phyloP scores from a whole-genome alignment of 768 basidiomycete genomes.

The Trametes maxima region DNA sequence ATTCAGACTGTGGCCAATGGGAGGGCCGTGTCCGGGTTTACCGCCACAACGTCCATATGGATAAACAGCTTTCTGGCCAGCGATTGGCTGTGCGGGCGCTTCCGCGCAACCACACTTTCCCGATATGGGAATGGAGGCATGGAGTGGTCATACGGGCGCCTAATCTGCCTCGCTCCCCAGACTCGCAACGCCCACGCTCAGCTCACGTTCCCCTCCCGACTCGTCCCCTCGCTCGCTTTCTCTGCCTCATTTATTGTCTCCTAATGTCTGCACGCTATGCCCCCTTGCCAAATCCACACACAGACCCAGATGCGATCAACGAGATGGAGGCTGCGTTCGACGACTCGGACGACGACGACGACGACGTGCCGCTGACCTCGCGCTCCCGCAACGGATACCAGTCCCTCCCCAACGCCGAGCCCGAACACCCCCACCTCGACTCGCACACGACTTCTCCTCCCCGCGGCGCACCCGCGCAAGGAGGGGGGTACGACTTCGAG shows the following conservation, averaged over 20 bases:
- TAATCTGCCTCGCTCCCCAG: neutral
- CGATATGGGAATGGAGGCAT: neutral
- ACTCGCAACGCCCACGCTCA: neutral
- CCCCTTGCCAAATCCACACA: slow-evolving; percentile 60
- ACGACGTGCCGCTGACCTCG: slow-evolving; percentile 37
- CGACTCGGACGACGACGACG: slow-evolving; percentile 72
- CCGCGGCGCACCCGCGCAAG: slow-evolving; percentile 25
- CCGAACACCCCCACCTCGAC: slow-evolving; percentile 26
- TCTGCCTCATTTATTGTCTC: neutral
- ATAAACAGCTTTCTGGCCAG: slow-evolving; percentile 1
- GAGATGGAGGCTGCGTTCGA: slow-evolving; percentile 91
- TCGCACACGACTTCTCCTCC: slow-evolving; percentile 3
- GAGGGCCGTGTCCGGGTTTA: neutral
- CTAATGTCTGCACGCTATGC: slow-evolving; percentile 61
- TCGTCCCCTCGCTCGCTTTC: neutral
- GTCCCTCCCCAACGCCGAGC: slow-evolving; percentile 25
- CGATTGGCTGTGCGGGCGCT: slow-evolving; percentile 2
- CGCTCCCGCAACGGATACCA: slow-evolving; percentile 30
- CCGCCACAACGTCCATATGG: slow-evolving; percentile 19
- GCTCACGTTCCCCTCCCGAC: neutral
- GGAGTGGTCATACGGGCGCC: slow-evolving; percentile 2
- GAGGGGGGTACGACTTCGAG: slow-evolving; percentile 75
- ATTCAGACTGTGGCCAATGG: slow-evolving; percentile 15
- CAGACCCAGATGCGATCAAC: slow-evolving; percentile 48
- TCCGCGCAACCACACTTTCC: neutral